Evolutionary conservation across 768 basidiomycete species (phyloP).

Genomic region (Mycena filopes): DNA sequence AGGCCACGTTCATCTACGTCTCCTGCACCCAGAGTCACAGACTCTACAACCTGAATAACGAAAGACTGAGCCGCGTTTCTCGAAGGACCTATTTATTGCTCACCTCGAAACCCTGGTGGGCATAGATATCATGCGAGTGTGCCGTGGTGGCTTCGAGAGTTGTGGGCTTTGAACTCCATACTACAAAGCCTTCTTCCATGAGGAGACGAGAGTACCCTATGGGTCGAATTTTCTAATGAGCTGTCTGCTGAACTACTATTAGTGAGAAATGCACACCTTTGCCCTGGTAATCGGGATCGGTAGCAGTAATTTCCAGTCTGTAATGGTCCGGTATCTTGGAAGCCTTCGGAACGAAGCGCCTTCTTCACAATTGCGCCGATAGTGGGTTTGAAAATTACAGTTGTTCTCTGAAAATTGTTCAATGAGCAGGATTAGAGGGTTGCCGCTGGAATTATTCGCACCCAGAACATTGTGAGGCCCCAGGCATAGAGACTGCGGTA

Average conservation of each 20-base stretch:
- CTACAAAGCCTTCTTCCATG: slow-evolving; percentile 6
- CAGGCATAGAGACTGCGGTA: slow-evolving; percentile 1
- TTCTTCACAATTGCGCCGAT: slow-evolving; percentile 12
- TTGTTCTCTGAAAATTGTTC: neutral
- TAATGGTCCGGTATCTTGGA: slow-evolving; percentile 13
- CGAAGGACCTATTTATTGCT: no score
- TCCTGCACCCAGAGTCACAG: no score
- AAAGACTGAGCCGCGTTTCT: no score
- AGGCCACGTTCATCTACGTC: no score
- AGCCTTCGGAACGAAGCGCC: slow-evolving; percentile 10
- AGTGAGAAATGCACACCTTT: slow-evolving; percentile 17
- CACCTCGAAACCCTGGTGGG: no score
- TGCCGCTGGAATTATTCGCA: neutral
- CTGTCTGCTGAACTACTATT: neutral
- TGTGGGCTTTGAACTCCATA: slow-evolving; percentile 8
- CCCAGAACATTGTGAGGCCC: neutral
- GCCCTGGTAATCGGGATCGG: slow-evolving; percentile 21
- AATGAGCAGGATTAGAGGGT: no score
- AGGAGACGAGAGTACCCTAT: slow-evolving; percentile 12
- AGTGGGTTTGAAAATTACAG: slow-evolving; percentile 12
- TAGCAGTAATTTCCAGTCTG: slow-evolving; percentile 25
- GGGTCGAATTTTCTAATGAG: neutral
- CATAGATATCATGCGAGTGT: no score
- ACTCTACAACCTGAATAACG: no score
- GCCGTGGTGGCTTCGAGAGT: slow-evolving; percentile 20